Evolutionary conservation across 1,139 yeast species (phyloP), one percentile per base, ranked within the genome.

Genomic region (Nakaseomyces glabratus): DNA sequence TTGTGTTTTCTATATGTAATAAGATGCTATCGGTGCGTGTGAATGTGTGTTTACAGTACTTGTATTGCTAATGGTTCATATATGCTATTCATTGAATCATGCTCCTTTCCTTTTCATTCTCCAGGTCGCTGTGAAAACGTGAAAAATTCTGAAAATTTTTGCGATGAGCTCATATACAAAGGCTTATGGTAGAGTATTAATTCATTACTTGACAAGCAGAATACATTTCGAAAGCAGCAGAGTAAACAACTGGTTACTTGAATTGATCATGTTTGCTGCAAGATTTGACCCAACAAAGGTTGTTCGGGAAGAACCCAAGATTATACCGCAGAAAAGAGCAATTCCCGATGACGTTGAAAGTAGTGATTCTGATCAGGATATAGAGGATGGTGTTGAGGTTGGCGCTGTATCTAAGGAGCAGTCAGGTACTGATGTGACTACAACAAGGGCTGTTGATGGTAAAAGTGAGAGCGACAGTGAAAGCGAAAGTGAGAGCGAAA

Each of bases 191-290:
- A n/a, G n/a, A n/a, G n/a, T n/a, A n/a, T n/a, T n/a, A n/a, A n/a
- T n/a, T n/a, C n/a, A n/a, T n/a, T n/a, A n/a, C n/a, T n/a, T n/a
- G n/a, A n/a, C n/a, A n/a, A n/a, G n/a, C n/a, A n/a, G n/a, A n/a
- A n/a, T n/a, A n/a, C n/a, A n/a, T n/a, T n/a, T n/a, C n/a, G n/a
- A n/a, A n/a, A n/a, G n/a, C n/a, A n/a, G n/a, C n/a, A n/a, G n/a
- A n/a, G n/a, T n/a, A n/a, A n/a, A n/a, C n/a, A n/a, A n/a, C n/a
- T n/a, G n/a, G n/a, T n/a, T n/a, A n/a, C n/a, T n/a, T n/a, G n/a
- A n/a, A n/a, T n/a, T n/a, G 16, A 24, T 16, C 20, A 75, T 76
- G 84, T 76, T 76, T 62, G 82, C 80, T 18, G 69, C 70, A 19
- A 62, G 84, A 49, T 75, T 68, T 50, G 82, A 74, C 47, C 82